Evolutionary conservation across 2,329 filamentous ascomycete genomes (phyloP), one percentile per base, ranked within the genome.

Genomic region (Lithohypha guttulata): DNA sequence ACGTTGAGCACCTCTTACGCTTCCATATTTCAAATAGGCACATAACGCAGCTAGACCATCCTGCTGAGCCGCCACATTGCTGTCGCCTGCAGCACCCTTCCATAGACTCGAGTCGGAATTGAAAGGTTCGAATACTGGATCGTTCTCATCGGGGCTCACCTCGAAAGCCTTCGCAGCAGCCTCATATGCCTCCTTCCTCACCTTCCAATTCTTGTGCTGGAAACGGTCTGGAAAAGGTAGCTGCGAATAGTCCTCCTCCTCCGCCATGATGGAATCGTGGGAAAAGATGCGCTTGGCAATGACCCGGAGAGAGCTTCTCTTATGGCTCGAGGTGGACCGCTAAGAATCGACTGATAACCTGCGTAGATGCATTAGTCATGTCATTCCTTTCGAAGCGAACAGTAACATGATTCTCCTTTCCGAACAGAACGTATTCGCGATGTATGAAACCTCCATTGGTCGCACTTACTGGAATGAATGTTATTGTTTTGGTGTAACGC

Each of bases 21-120:
- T 86, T 43, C 85, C 85, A 55, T 82, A 94, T 56, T 96, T 89
- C 42, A 98, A 71, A 58, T 96, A 98, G 1, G 85, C 79, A 62
- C 86, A 93, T 53, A 94, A 75, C 25, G 89, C 82, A 33, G 75
- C 78, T 33, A 98, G 75, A 45, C 84, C 91, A 52, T 98, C 93
- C 63, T 93, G 81, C 60, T 98, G 91, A 22, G 93, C 91, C 13
- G 89, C 91, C 42, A 98, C 91, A 54, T 98, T 98, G 39, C 87
- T 91, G 62, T 98, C 91, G 52, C 79, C 78, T 5, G 91, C 89
- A 1, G 87, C 91, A 23, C 78, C 80, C 60, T 96, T 96, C 89
- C 86, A 95, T 44, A 98, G 60, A 46, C 77, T 68, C 1, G 86
- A 71, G 51, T 98, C 91, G 57, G 82, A 77, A 45, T 91, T 64